Evolutionary conservation across 1,284 basidiomycete species (phyloP).

Genomic region (Thelephora terrestris): DNA sequence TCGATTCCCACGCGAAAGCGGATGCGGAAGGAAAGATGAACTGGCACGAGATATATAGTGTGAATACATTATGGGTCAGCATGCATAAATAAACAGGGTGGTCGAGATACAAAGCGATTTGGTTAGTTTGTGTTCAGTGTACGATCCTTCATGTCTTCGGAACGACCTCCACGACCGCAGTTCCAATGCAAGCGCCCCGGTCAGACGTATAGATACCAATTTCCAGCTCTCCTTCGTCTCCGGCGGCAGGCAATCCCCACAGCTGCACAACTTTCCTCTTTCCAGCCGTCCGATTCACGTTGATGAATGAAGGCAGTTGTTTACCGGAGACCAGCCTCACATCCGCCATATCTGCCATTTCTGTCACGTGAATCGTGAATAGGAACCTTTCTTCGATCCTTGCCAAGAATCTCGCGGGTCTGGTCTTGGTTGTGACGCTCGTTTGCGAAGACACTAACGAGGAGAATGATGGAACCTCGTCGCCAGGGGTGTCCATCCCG

Average conservation of each 20-base stretch:
- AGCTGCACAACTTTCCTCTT: constrained; percentile 38
- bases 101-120: not conserved
- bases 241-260: constrained; percentile 39
- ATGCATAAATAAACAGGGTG: no score
- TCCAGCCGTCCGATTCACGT: constrained; percentile 31
- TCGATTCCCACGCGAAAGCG: no score
- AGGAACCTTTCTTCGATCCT: constrained; percentile 52
- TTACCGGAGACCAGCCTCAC: constrained; percentile 43
- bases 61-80: no score
- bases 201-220: constrained; percentile 46
- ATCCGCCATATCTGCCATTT: constrained; percentile 24
- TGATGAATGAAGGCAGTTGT: constrained; percentile 46
- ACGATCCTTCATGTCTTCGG: not conserved
- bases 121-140: not conserved
- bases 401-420: constrained; percentile 36
- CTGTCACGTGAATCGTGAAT: constrained; percentile 24
- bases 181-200: constrained; percentile 41
- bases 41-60: no score
- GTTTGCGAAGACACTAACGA: constrained; percentile 48
- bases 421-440: constrained; percentile 11
- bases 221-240: constrained; percentile 45
- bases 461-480: constrained; percentile 43
- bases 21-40: no score
- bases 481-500: constrained; percentile 30
- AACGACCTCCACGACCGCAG: constrained; percentile 49